Percentiles rank a stretch among this genome's conserved stretches.
phyloP scores from a whole-genome alignment of 2,329 filamentous ascomycete species.

The Huntiella savannae region DNA sequence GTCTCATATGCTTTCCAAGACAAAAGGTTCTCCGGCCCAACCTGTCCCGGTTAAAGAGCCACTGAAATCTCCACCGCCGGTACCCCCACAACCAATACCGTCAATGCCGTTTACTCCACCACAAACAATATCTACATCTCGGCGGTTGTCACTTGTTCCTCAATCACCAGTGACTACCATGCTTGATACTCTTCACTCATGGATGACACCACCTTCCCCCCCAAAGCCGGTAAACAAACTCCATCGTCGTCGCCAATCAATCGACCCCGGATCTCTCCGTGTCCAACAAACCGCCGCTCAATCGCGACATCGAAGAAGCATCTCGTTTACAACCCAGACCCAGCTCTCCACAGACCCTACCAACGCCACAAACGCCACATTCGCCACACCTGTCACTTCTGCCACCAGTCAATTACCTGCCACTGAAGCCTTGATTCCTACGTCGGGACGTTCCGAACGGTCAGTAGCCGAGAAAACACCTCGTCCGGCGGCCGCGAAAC shows the following conservation, averaged over 20 bases:
- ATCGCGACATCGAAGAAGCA: background rate
- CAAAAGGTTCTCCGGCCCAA: background rate
- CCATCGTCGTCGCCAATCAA: constrained; percentile 2
- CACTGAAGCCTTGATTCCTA: background rate
- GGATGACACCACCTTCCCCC: background rate
- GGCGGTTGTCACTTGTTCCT: background rate
- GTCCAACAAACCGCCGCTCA: background rate
- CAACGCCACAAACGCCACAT: background rate
- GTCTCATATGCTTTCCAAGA: background rate
- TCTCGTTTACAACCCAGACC: background rate
- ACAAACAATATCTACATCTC: background rate
- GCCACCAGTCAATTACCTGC: background rate
- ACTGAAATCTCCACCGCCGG: background rate
- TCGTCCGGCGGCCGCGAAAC: constrained; percentile 3
- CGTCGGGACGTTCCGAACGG: no score
- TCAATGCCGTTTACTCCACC: background rate
- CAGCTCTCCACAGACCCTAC: background rate
- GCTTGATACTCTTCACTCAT: constrained; percentile 1
- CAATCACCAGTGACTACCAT: constrained; percentile 2
- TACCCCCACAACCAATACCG: background rate
- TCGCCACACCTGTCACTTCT: background rate
- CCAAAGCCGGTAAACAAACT: constrained; percentile 1
- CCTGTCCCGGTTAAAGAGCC: no score
- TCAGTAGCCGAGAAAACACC: background rate
- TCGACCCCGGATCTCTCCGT: constrained; percentile 1